Evolutionary conservation across 169 alveolate species (phyloP).

Genomic region (Cryptosporidium sp.): DNA sequence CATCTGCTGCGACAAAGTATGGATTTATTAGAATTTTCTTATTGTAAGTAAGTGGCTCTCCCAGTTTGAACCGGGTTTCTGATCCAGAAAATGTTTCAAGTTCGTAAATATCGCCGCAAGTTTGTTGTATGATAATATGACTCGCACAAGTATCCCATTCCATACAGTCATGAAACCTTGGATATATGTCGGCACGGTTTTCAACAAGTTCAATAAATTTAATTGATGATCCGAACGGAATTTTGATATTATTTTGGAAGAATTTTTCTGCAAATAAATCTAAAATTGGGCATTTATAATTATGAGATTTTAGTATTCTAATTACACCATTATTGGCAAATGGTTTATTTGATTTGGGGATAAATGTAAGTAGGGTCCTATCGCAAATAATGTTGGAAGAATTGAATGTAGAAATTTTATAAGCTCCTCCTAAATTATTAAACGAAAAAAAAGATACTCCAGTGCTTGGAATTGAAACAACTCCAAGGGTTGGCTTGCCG

Average conservation of each 20-base stretch:
- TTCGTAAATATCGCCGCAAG: constrained; percentile 76
- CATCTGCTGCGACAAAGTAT: constrained; percentile 63
- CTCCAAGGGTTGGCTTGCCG: constrained; percentile 77
- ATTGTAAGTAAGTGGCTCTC: constrained; percentile 76
- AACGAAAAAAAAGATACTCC: constrained; percentile 72
- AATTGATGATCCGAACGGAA: constrained; percentile 75
- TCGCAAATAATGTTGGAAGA: constrained; percentile 30
- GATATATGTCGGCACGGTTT: constrained; percentile 76
- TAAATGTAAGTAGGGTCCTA: background rate
- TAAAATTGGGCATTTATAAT: constrained; percentile 23
- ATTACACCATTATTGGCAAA: background rate
- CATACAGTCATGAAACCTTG: constrained; percentile 77
- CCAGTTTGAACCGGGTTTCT: constrained; percentile 24
- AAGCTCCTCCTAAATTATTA: constrained; percentile 44
- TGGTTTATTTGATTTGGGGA: background rate
- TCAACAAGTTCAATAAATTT: constrained; percentile 76
- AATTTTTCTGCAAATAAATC: background rate
- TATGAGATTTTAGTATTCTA: constrained; percentile 38
- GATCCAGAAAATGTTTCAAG: constrained; percentile 20
- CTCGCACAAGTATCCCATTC: constrained; percentile 84
- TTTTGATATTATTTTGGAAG: background rate
- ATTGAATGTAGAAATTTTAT: constrained; percentile 31
- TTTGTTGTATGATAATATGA: constrained; percentile 70
- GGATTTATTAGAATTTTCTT: constrained; percentile 75
- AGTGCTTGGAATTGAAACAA: constrained; percentile 75